phyloP scores from a whole-genome alignment of 495 filamentous ascomycete genomes.

The Rhizodiscina lignyota region DNA sequence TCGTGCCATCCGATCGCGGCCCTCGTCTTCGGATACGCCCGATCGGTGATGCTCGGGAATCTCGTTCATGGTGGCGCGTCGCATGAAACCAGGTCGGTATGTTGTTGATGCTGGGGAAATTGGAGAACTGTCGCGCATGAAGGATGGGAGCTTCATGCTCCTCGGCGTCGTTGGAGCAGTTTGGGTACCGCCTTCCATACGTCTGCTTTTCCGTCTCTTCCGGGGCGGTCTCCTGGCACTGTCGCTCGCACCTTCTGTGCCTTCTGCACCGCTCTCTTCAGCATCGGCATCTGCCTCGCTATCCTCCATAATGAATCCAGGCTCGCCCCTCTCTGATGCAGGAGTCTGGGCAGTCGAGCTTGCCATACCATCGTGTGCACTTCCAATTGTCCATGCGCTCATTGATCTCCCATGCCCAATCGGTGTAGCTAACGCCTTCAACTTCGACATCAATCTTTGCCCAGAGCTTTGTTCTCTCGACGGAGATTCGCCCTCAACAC shows the following conservation, averaged over 20 bases:
- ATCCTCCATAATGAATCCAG: conserved; percentile 4
- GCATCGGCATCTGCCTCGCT: conserved; percentile 23
- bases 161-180: conserved; percentile 50
- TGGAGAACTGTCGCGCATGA: conserved; percentile 11
- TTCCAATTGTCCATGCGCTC: conserved; percentile 16
- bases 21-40: conserved; percentile 79
- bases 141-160: conserved; percentile 7
- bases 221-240: conserved; percentile 1
- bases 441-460: conserved; percentile 22
- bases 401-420: conserved; percentile 16
- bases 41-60: conserved; percentile 45
- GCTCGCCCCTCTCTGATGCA: conserved; percentile 11
- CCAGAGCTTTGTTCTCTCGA: conserved; percentile 12
- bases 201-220: conserved; percentile 17
- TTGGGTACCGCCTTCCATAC: conserved; percentile 21
- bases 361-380: conserved; percentile 3
- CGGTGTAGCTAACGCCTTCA: conserved; percentile 23
- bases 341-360: too few relatives aligned
- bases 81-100: conserved; percentile 35
- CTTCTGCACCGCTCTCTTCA: conserved; percentile 23
- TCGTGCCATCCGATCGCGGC: conserved; percentile 50
- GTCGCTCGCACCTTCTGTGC: conserved; percentile 7
- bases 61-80: conserved; percentile 55
- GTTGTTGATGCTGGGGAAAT: not conserved
- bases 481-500: conserved; percentile 11